Evolutionary conservation across 2,329 filamentous ascomycete species (phyloP).

Genomic region (Pyrenophora seminiperda): DNA sequence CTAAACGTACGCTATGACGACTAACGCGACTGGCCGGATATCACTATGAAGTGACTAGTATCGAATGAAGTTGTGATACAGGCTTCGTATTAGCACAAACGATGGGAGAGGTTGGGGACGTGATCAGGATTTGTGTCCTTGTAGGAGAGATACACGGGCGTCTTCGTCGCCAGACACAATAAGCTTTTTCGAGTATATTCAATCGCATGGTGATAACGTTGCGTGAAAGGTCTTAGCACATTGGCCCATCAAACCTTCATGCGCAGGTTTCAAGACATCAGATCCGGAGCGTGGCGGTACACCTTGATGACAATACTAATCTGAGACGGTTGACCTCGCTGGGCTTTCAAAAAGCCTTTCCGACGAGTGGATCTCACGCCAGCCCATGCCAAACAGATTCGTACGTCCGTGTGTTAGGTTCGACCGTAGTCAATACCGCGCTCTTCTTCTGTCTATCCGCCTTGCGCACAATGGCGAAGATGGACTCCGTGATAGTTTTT

Average conservation of each 20-base stretch:
- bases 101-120: constrained; percentile 52
- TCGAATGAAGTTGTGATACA: constrained; percentile 57
- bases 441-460: constrained; percentile 42
- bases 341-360: constrained; percentile 59
- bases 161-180: constrained; percentile 44
- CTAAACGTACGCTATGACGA: constrained; percentile 62
- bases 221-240: constrained; percentile 36
- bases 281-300: constrained; percentile 48
- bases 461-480: constrained; percentile 41
- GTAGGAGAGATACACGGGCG: constrained; percentile 58
- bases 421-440: constrained; percentile 38
- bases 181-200: constrained; percentile 12
- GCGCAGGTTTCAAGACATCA: constrained; percentile 24
- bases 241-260: constrained; percentile 11
- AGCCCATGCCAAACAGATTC: constrained; percentile 33
- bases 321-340: constrained; percentile 59
- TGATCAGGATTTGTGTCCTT: constrained; percentile 43
- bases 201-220: constrained; percentile 27
- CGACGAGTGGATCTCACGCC: constrained; percentile 60
- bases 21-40: constrained; percentile 70
- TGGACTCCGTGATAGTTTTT: constrained; percentile 34
- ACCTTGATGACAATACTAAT: constrained; percentile 39
- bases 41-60: constrained; percentile 53
- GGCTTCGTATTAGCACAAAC: constrained; percentile 51
- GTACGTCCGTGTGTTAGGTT: constrained; percentile 55